Evolutionary conservation across 1,139 yeast species (phyloP).

Genomic region (Geotrichum candidum): DNA sequence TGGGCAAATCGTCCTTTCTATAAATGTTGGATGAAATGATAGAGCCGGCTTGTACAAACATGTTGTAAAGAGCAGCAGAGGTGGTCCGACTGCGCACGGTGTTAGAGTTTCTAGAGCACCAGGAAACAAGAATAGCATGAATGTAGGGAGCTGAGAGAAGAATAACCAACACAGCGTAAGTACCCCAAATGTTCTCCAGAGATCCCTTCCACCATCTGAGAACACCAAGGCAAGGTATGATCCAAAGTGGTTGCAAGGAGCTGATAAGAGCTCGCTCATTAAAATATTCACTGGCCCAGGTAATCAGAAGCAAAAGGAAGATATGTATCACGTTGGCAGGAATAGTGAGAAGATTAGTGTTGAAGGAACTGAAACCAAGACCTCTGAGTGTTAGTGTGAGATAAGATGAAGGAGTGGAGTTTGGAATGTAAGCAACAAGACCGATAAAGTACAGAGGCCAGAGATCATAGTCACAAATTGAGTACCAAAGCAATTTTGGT

Average conservation of each 20-base stretch:
- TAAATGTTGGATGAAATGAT: slow-evolving; percentile 50
- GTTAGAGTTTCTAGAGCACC: slow-evolving; percentile 58
- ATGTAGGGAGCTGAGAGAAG: slow-evolving; percentile 45
- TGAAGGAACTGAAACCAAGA: slow-evolving; percentile 52
- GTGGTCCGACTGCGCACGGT: slow-evolving; percentile 54
- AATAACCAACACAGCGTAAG: slow-evolving; percentile 46
- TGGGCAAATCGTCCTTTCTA: slow-evolving; percentile 50
- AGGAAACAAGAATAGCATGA: slow-evolving; percentile 51
- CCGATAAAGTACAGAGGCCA: slow-evolving; percentile 56
- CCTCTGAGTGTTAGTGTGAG: slow-evolving; percentile 47
- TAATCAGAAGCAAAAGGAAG: slow-evolving; percentile 37
- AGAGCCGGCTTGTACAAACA: slow-evolving; percentile 51
- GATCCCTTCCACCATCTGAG: slow-evolving; percentile 50
- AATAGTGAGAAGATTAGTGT: slow-evolving; percentile 50
- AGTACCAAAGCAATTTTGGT: slow-evolving; percentile 37
- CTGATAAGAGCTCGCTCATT: slow-evolving; percentile 37
- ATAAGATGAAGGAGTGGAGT: slow-evolving; percentile 42
- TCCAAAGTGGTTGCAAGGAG: slow-evolving; percentile 36
- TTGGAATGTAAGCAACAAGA: slow-evolving; percentile 40
- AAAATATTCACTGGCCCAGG: slow-evolving; percentile 41
- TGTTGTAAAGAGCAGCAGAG: slow-evolving; percentile 52
- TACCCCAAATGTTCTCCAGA: slow-evolving; percentile 45
- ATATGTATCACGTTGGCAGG: slow-evolving; percentile 44
- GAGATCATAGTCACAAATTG: slow-evolving; percentile 48
- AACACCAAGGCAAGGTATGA: slow-evolving; percentile 38